phyloP scores from a whole-genome alignment of 768 basidiomycete species.

The Lentinus brumalis region DNA sequence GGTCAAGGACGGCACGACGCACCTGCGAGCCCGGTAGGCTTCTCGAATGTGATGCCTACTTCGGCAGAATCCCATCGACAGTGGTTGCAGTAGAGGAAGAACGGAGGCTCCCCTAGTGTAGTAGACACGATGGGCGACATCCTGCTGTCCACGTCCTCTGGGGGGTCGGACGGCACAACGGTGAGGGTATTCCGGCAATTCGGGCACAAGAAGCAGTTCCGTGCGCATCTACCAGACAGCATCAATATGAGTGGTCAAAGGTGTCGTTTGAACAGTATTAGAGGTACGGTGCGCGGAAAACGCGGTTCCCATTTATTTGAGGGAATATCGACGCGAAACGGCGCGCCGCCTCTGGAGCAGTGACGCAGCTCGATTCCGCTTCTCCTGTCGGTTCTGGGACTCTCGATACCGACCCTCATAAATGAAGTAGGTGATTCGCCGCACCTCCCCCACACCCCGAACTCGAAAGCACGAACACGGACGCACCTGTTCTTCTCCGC shows the following conservation, averaged over 20 bases:
- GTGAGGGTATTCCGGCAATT: constrained; percentile 88
- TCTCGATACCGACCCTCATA: no score
- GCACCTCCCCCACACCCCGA: no score
- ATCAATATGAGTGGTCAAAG: background rate
- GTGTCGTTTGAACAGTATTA: no score
- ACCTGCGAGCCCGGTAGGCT: constrained; percentile 95
- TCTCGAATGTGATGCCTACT: constrained; percentile 92
- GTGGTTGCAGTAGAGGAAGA: constrained; percentile 87
- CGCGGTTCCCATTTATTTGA: no score
- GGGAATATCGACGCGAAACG: no score
- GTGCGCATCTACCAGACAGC: constrained; percentile 72
- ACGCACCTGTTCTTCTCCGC: constrained; percentile 93
- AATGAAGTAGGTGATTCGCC: no score
- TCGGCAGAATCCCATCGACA: constrained; percentile 96
- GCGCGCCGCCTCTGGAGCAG: no score
- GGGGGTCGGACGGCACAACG: constrained; percentile 87
- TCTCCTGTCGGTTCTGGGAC: no score
- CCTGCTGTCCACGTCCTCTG: constrained; percentile 59
- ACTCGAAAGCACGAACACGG: background rate
- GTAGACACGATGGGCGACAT: constrained; percentile 51
- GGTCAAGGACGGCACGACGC: constrained; percentile 22
- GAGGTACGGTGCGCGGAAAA: background rate
- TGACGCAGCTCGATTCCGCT: no score
- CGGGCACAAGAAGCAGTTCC: constrained; percentile 97
- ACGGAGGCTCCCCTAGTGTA: constrained; percentile 81